These are phyloP conservation scores for Echeveria elegans DNA, from an alignment of 164 flowering plant genomes.

Conservation along the genomic window DNA sequence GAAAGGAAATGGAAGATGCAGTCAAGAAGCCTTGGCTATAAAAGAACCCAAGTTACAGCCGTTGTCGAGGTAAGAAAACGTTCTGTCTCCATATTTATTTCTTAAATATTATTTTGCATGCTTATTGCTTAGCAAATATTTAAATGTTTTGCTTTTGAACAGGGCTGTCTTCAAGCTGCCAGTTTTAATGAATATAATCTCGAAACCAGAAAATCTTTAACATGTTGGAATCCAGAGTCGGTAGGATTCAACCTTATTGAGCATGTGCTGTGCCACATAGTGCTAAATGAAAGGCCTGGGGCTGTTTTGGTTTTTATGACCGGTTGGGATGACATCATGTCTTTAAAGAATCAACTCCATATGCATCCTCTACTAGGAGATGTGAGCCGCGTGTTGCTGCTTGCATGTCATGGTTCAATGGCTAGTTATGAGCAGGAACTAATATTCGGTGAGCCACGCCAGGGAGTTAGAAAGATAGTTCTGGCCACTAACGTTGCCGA, in stretches of 20 bases:
- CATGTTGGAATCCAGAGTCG: conserved; percentile 95
- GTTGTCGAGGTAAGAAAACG: conserved; percentile 61
- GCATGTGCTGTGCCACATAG: conserved; percentile 65
- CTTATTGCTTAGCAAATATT: not conserved
- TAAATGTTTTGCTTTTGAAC: conserved; percentile 10
- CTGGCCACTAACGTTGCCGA: conserved; percentile 99
- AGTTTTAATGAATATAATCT: conserved; percentile 47
- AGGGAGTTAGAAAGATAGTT: conserved; percentile 86
- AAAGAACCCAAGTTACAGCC: conserved; percentile 82
- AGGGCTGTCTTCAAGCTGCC: conserved; percentile 77
- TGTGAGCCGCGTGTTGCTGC: conserved; percentile 63
- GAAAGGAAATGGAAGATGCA: conserved; percentile 88
- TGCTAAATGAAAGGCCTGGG: conserved; percentile 70
- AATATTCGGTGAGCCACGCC: conserved; percentile 79
- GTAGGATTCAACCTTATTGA: conserved; percentile 91
- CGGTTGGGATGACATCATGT: conserved; percentile 98
- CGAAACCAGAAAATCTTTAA: conserved; percentile 62
- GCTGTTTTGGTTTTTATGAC: conserved; percentile 95
- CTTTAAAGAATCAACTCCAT: conserved; percentile 84
- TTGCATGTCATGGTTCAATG: conserved; percentile 99
- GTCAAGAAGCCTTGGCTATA: conserved; percentile 65
- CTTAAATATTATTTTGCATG: not conserved
- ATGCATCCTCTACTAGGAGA: conserved; percentile 78
- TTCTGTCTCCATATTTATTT: conserved; percentile 5
- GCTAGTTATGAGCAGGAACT: conserved; percentile 91